These are phyloP conservation scores for Populus hybrid DNA, from an alignment of 441 rosid genomes.

Conservation along the genomic window DNA sequence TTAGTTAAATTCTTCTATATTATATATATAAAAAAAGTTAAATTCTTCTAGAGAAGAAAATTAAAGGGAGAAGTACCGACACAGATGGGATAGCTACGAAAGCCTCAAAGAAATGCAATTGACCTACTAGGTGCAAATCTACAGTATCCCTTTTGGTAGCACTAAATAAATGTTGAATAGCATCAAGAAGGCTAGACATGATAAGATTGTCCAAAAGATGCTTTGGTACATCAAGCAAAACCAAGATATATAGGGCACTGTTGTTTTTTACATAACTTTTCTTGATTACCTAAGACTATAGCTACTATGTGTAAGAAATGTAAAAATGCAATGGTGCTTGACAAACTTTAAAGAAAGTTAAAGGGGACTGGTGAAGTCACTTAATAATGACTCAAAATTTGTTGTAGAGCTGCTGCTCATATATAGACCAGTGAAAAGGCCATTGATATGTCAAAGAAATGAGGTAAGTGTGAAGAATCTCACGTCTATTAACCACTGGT, in stretches of 20 bases:
- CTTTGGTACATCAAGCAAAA: conserved; percentile 7
- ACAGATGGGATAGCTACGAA: neutral
- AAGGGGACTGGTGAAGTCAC: neutral
- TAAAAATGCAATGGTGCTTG: conserved; percentile 12
- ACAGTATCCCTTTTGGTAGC: conserved; percentile 7
- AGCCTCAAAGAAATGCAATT: neutral
- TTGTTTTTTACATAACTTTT: conserved; percentile 1
- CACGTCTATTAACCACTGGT: conserved; percentile 68
- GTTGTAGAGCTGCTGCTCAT: neutral
- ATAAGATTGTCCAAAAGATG: conserved; percentile 10
- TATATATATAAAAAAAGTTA: no score
- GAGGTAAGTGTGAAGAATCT: conserved; percentile 22
- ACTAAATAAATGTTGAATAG: neutral
- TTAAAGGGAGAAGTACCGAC: neutral
- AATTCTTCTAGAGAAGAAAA: neutral
- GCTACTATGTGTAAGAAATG: neutral
- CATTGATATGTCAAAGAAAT: neutral
- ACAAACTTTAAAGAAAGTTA: conserved; percentile 2
- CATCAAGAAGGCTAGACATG: conserved; percentile 7
- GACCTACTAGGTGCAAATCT: conserved; percentile 14
- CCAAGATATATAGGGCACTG: conserved; percentile 13
- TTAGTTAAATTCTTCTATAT: neutral
- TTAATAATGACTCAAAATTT: conserved; percentile 12
- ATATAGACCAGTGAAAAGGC: neutral
- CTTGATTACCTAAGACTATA: neutral